phyloP scores from a whole-genome alignment of 768 basidiomycete species.

The Boletus reticuloceps region DNA sequence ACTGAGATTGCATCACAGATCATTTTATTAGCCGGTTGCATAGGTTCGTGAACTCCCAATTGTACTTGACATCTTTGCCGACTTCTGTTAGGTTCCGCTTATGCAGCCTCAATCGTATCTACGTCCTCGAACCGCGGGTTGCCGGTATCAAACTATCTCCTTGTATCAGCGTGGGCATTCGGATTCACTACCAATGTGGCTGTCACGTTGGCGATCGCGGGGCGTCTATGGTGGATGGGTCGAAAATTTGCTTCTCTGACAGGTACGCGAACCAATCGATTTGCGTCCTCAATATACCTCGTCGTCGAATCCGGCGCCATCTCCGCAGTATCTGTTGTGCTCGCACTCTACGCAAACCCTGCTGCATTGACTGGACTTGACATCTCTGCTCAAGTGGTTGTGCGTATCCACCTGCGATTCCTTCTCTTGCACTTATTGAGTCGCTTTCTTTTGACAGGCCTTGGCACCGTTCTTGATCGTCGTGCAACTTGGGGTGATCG shows the following conservation, averaged over 20 bases:
- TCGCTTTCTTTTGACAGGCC: background rate
- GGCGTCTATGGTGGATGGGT: background rate
- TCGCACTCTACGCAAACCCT: background rate
- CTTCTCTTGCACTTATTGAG: background rate
- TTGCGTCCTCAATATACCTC: background rate
- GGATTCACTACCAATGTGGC: background rate
- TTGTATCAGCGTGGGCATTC: background rate
- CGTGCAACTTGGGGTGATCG: background rate
- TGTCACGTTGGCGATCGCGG: background rate
- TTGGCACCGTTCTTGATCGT: background rate
- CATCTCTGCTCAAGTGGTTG: background rate
- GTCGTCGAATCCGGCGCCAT: conserved; percentile 3
- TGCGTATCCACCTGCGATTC: background rate
- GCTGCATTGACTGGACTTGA: background rate
- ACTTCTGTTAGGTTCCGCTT: background rate
- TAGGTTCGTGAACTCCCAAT: background rate
- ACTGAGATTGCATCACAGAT: background rate
- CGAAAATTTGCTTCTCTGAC: background rate
- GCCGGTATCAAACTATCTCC: background rate
- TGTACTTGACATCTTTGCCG: background rate
- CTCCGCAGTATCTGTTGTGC: background rate
- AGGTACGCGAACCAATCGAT: background rate
- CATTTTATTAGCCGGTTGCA: background rate
- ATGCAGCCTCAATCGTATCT: background rate
- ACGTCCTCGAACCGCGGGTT: background rate